phyloP scores from a whole-genome alignment of 129 eudicot genomes.

The Flaveria brownii region DNA sequence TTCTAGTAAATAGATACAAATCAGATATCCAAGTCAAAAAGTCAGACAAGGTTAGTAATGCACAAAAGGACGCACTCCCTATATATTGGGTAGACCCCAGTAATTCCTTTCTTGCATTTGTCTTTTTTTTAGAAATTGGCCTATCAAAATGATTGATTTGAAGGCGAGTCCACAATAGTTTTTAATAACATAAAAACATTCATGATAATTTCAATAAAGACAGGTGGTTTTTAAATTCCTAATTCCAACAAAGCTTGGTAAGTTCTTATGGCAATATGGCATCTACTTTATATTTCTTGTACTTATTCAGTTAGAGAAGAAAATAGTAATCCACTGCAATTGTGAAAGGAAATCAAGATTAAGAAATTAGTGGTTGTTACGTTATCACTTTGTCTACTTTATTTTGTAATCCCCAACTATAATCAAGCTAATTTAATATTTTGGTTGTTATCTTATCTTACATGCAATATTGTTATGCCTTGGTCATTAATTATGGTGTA shows the following conservation, averaged over 20 bases:
- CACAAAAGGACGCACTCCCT: background rate
- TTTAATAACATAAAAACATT: background rate
- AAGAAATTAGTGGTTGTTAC: background rate
- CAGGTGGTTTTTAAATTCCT: background rate
- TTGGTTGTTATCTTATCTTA: background rate
- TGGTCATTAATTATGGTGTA: background rate
- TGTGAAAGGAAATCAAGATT: background rate
- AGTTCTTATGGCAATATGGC: background rate
- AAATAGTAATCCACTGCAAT: background rate
- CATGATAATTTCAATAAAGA: background rate
- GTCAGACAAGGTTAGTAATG: background rate
- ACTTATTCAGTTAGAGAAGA: background rate
- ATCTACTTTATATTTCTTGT: background rate
- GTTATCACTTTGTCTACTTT: background rate
- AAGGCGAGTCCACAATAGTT: background rate
- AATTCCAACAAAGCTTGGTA: background rate
- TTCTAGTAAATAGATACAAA: constrained; percentile 41
- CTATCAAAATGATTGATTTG: background rate
- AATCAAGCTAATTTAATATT: background rate
- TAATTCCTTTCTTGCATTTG: background rate
- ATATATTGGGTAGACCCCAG: background rate
- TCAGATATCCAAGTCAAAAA: background rate
- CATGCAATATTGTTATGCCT: background rate
- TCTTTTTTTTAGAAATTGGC: background rate
- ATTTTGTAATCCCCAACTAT: background rate